Evolutionary conservation across 2,329 filamentous ascomycete species (phyloP).

Genomic region (Ambrosiella cleistominuta): DNA sequence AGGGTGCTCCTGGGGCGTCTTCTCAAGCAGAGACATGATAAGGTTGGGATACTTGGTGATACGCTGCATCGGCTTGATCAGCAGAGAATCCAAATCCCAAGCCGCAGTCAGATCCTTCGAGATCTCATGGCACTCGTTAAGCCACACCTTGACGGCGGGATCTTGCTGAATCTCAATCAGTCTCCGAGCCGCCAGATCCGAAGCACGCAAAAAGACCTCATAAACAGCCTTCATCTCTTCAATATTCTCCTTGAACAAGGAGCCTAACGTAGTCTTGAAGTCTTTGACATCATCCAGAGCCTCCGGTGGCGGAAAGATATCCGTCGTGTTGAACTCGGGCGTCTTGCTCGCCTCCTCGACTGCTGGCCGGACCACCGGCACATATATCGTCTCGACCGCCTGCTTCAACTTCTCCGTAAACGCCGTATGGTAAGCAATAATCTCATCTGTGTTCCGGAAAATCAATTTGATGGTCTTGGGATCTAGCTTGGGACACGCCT

Average conservation of each 20-base stretch:
- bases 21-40: slow-evolving; percentile 59
- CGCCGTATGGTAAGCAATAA: slow-evolving; percentile 67
- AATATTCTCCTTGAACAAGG: slow-evolving; percentile 37
- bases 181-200: slow-evolving; percentile 42
- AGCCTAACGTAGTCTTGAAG: slow-evolving; percentile 33
- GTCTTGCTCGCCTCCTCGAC: slow-evolving; percentile 13
- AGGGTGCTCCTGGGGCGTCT: slow-evolving; percentile 67
- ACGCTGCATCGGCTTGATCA: slow-evolving; percentile 92
- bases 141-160: slow-evolving; percentile 58
- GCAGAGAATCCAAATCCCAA: slow-evolving; percentile 88
- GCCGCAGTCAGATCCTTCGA: slow-evolving; percentile 83
- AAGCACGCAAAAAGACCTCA: slow-evolving; percentile 45
- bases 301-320: slow-evolving; percentile 21
- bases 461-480: slow-evolving; percentile 73
- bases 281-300: slow-evolving; percentile 36
- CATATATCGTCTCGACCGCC: slow-evolving; percentile 62
- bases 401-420: slow-evolving; percentile 70
- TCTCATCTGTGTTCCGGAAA: slow-evolving; percentile 83
- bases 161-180: slow-evolving; percentile 47
- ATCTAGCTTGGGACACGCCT: slow-evolving; percentile 62
- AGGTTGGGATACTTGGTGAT: slow-evolving; percentile 87
- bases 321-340: slow-evolving; percentile 25
- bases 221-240: slow-evolving; percentile 43
- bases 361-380: slow-evolving; percentile 25
- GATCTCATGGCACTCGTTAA: slow-evolving; percentile 81